Percentiles rank a stretch among this genome's conserved stretches.
Conservation (phyloP, 192 early-diverging fungal genomes). For the Backusella parvicylindrica region DNA sequence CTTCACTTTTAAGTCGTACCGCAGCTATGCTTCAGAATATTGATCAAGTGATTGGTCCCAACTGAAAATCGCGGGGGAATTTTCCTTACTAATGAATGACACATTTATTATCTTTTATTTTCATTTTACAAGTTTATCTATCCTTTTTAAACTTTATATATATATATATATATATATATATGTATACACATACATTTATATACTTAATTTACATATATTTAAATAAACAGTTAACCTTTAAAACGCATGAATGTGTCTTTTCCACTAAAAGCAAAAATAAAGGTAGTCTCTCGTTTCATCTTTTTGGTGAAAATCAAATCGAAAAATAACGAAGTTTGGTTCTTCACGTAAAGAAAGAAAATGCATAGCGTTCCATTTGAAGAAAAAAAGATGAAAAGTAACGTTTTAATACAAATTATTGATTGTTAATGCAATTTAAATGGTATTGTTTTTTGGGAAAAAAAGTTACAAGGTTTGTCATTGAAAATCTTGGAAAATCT, state of each 20-base stretch:
- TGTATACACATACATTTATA: too few species aligned
- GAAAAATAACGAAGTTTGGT: background rate
- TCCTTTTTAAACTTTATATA: background rate
- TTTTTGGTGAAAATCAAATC: background rate
- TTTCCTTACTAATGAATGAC: background rate
- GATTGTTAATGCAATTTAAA: background rate
- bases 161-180: too few species aligned
- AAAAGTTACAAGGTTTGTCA: background rate
- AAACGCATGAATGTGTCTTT: background rate
- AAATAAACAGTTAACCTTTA: background rate
- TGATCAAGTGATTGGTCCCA: conserved; percentile 42
- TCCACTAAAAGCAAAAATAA: background rate
- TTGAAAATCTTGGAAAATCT: background rate
- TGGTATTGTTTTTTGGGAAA: background rate
- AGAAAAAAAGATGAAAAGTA: too few species aligned
- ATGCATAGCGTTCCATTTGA: background rate
- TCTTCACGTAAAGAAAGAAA: background rate
- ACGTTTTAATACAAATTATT: background rate
- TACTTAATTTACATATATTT: background rate
- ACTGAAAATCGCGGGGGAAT: background rate
- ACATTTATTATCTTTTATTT: background rate
- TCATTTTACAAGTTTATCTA: background rate
- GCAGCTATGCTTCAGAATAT: conserved; percentile 51
- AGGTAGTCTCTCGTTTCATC: background rate
- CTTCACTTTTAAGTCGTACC: conserved; percentile 45